Evolutionary conservation across 2,329 filamentous ascomycete species (phyloP).

Genomic region (Cucurbitaria berberidis): DNA sequence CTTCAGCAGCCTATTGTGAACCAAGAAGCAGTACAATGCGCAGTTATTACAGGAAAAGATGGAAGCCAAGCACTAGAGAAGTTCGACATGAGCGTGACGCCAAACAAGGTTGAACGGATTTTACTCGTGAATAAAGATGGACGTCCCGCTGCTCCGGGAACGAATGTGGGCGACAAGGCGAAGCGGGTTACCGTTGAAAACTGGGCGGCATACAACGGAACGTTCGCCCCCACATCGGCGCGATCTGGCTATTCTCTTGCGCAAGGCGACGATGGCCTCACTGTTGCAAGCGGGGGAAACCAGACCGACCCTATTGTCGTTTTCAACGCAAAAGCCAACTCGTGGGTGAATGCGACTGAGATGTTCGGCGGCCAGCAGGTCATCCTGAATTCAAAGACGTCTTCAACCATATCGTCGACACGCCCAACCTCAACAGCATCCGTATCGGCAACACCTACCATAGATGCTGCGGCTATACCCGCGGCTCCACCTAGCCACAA

Average conservation of each 20-base stretch:
- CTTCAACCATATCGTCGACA: constrained; percentile 44
- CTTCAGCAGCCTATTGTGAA: constrained; percentile 67
- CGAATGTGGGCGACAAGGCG: constrained; percentile 54
- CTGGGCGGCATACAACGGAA: constrained; percentile 82
- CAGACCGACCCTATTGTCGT: constrained; percentile 71
- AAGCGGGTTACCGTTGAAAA: constrained; percentile 65
- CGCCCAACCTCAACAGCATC: constrained; percentile 25
- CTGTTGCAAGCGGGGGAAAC: constrained; percentile 78
- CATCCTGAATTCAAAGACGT: constrained; percentile 29
- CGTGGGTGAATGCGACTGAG: constrained; percentile 75
- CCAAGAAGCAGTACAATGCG: constrained; percentile 65
- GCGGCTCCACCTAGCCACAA: constrained; percentile 47
- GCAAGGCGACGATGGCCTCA: constrained; percentile 66
- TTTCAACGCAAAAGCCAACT: constrained; percentile 77
- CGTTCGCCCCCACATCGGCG: constrained; percentile 68
- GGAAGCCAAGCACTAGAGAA: constrained; percentile 78
- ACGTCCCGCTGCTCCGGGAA: constrained; percentile 53
- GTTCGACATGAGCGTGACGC: constrained; percentile 75
- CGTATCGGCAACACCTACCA: constrained; percentile 32
- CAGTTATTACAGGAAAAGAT: constrained; percentile 74
- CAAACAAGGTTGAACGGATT: constrained; percentile 75
- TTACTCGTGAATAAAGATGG: constrained; percentile 70
- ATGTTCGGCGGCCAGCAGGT: constrained; percentile 61
- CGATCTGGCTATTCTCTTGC: constrained; percentile 76
- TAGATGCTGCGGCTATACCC: constrained; percentile 43